Percentiles rank a stretch among this genome's conserved stretches.
Conservation (phyloP, 164 flowering plant genomes). For the Macadamia tetraphylla region DNA sequence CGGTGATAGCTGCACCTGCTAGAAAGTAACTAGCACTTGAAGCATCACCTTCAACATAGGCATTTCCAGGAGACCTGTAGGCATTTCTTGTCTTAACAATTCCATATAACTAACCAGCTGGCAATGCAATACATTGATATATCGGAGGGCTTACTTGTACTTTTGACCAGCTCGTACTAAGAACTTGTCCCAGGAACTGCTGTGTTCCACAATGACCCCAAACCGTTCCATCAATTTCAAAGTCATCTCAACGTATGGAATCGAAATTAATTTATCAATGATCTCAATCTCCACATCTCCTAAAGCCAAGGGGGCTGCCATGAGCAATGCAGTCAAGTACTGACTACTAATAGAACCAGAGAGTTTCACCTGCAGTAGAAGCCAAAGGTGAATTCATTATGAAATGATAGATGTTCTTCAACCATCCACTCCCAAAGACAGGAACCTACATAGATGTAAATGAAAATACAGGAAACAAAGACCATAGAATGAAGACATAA, state of each 20-base stretch:
- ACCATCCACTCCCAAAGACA: not conserved
- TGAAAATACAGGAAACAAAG: too few relatives aligned
- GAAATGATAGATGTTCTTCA: not conserved
- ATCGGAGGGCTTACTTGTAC: conserved; percentile 59
- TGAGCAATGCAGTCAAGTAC: conserved; percentile 93
- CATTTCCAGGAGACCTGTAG: conserved; percentile 85
- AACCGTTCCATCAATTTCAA: conserved; percentile 92
- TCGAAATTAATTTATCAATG: conserved; percentile 79
- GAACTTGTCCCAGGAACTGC: conserved; percentile 82
- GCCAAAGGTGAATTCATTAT: not conserved
- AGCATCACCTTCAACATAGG: conserved; percentile 98
- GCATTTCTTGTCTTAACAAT: conserved; percentile 1
- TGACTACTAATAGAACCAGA: conserved; percentile 97
- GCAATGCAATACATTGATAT: not conserved
- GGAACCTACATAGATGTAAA: not conserved
- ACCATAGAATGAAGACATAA: too few relatives aligned
- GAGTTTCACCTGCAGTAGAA: conserved; percentile 72
- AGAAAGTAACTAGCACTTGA: conserved; percentile 99
- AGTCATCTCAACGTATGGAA: conserved; percentile 99
- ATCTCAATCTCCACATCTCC: conserved; percentile 96
- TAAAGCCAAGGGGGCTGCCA: conserved; percentile 94
- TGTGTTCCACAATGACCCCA: conserved; percentile 77
- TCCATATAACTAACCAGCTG: not conserved
- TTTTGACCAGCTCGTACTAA: conserved; percentile 81
- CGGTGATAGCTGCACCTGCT: conserved; percentile 97